These are phyloP conservation scores for Echites panduratus DNA, from an alignment of 257 asterid genomes.

Conservation along the genomic window DNA sequence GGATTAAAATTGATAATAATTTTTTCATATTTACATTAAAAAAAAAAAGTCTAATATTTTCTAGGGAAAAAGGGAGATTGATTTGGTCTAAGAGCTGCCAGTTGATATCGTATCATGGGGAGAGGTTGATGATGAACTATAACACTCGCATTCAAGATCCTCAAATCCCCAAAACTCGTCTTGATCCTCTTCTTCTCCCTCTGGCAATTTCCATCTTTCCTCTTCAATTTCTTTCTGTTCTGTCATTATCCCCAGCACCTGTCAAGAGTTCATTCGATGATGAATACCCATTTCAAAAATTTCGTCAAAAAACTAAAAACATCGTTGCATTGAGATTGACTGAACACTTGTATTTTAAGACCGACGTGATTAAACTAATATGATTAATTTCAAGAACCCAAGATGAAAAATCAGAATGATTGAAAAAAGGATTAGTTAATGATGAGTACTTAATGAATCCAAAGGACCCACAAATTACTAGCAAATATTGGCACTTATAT, in stretches of 20 bases:
- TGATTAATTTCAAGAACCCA: background rate
- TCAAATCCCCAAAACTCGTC: conserved; percentile 84
- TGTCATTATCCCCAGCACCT: conserved; percentile 62
- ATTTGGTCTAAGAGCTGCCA: conserved; percentile 32
- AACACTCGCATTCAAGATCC: conserved; percentile 80
- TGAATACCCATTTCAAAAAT: background rate
- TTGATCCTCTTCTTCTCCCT: conserved; percentile 60
- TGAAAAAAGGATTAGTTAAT: background rate
- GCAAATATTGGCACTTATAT: conserved; percentile 6
- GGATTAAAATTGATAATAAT: background rate
- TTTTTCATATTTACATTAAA: conserved; percentile 16
- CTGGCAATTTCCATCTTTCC: conserved; percentile 69
- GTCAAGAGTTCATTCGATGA: background rate
- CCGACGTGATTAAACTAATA: no score
- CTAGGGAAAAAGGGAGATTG: background rate
- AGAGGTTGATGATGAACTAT: conserved; percentile 52
- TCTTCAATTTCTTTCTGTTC: conserved; percentile 54
- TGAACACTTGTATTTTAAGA: no score
- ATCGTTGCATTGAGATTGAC: background rate
- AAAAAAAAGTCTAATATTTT: no score
- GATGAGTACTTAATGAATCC: background rate
- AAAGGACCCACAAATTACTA: conserved; percentile 17
- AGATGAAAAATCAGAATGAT: background rate
- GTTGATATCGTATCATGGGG: conserved; percentile 44
- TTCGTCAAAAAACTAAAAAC: background rate